phyloP scores from a whole-genome alignment of 768 basidiomycete genomes.

The Tulasnella sp. region DNA sequence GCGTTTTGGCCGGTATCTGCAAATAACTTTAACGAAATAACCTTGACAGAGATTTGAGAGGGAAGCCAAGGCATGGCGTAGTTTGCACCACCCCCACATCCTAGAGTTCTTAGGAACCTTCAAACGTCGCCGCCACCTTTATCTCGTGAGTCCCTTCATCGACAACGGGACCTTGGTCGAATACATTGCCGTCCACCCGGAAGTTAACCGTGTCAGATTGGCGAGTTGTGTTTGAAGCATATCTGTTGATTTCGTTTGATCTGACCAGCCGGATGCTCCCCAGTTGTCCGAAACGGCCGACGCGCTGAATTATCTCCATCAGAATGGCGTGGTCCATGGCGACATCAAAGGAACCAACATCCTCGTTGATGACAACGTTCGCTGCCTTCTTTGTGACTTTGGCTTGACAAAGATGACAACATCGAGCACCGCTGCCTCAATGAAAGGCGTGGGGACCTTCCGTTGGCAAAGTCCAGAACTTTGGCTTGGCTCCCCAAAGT shows the following conservation, averaged over 20 bases:
- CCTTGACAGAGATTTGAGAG: neutral
- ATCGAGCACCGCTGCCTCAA: neutral
- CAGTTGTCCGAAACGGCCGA: neutral
- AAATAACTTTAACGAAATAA: neutral
- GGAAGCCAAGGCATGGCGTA: neutral
- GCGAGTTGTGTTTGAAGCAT: neutral
- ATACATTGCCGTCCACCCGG: neutral
- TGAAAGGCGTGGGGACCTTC: neutral
- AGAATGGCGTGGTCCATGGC: neutral
- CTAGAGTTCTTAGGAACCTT: neutral
- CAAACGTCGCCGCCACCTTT: neutral
- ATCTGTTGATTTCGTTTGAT: neutral
- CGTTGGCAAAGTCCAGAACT: neutral
- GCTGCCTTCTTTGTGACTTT: neutral
- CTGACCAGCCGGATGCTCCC: neutral
- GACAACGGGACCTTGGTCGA: neutral
- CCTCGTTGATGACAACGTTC: neutral
- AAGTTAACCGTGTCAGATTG: neutral
- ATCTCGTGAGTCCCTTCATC: neutral
- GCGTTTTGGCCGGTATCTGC: neutral
- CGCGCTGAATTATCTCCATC: neutral
- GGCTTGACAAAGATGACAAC: neutral
- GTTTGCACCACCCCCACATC: neutral
- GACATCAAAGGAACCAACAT: slow-evolving; percentile 14
- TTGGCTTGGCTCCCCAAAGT: neutral